Percentiles rank a stretch among this genome's conserved stretches.
These are phyloP conservation scores for Aspergillus sp. DNA, from an alignment of 2,329 filamentous ascomycete species.

Conservation along the genomic window DNA sequence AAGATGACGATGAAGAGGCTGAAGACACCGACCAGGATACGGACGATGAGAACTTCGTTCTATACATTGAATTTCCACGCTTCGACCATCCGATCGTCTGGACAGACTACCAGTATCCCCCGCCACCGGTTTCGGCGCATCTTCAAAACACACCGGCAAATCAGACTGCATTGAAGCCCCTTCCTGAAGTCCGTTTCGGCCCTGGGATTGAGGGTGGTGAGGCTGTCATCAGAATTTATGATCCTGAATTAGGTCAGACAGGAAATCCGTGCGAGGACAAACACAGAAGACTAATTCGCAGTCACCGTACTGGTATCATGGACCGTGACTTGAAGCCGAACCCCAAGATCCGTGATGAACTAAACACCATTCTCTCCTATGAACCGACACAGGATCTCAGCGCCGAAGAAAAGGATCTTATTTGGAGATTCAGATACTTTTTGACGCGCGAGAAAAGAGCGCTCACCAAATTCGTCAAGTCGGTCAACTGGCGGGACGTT, in stretches of 20 bases:
- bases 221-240: constrained; percentile 73
- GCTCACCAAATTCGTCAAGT: constrained; percentile 95
- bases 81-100: constrained; percentile 97
- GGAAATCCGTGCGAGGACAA: constrained; percentile 96
- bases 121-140: constrained; percentile 72
- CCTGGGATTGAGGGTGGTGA: constrained; percentile 72
- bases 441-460: constrained; percentile 85
- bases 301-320: constrained; percentile 84
- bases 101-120: constrained; percentile 84
- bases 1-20: constrained; percentile 36
- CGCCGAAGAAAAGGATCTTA: constrained; percentile 86
- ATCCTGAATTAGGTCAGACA: constrained; percentile 79
- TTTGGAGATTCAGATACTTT: constrained; percentile 97
- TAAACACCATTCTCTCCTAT: constrained; percentile 86
- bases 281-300: constrained; percentile 83
- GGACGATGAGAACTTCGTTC: constrained; percentile 63
- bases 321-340: constrained; percentile 96
- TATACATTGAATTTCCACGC: constrained; percentile 85
- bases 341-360: constrained; percentile 86
- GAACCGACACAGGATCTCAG: constrained; percentile 83
- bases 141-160: constrained; percentile 58
- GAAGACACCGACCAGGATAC: constrained; percentile 31
- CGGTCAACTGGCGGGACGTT: constrained; percentile 85
- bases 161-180: constrained; percentile 66
- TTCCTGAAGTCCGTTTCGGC: constrained; percentile 82